Conservation (phyloP, 176 grass and related monocot genomes). For the Oryza rufipogon region DNA sequence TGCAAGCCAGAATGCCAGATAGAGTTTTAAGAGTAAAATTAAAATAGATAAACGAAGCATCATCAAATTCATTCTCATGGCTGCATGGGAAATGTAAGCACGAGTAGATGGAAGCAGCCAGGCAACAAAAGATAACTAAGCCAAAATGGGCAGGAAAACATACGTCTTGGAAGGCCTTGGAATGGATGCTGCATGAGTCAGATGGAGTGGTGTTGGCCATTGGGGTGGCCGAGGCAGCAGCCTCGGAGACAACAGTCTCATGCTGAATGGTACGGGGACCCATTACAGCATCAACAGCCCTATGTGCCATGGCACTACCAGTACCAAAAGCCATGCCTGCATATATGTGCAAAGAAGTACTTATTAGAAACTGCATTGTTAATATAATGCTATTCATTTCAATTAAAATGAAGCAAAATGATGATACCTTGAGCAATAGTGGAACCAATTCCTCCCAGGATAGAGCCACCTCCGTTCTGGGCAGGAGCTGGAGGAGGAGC, state of each 20-base stretch:
- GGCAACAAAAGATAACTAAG: not conserved
- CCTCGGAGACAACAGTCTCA: constrained; percentile 58
- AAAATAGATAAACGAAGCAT: not conserved
- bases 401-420: not conserved
- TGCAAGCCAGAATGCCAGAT: not conserved
- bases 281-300: constrained; percentile 84
- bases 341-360: not conserved
- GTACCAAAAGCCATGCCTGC: constrained; percentile 88
- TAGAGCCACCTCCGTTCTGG: constrained; percentile 61
- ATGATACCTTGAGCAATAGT: constrained; percentile 84
- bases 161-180: constrained; percentile 89
- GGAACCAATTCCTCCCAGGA: constrained; percentile 74
- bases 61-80: not conserved
- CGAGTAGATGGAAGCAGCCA: not conserved
- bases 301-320: constrained; percentile 79
- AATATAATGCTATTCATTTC: not conserved
- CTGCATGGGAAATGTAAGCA: no score
- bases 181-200: constrained; percentile 65
- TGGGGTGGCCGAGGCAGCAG: constrained; percentile 49
- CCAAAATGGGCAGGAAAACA: not conserved
- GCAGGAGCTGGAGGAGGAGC: constrained; percentile 69
- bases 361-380: not conserved
- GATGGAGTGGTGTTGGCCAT: constrained; percentile 31
- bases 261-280: constrained; percentile 81
- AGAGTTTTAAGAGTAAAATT: not conserved